Evolutionary conservation across 2,329 filamentous ascomycete genomes (phyloP).

Genomic region (Parasarocladium wereldwijsianum): DNA sequence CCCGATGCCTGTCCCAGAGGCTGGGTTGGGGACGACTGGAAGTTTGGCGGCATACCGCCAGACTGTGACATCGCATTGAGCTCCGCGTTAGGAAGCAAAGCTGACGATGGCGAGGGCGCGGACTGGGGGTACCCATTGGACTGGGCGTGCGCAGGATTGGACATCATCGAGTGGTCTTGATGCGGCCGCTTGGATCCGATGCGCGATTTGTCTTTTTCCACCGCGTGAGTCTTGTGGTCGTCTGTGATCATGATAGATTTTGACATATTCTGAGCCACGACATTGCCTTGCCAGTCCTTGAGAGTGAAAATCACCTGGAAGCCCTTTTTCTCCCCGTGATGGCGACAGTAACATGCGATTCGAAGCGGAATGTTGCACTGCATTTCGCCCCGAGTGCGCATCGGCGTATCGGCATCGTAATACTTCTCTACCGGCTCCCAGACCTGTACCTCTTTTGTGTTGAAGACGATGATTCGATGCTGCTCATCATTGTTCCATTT

Average conservation of each 20-base stretch:
- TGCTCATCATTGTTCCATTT: constrained; percentile 70
- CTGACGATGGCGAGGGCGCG: too few relatives aligned
- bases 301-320: constrained; percentile 92
- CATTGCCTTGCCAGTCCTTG: constrained; percentile 61
- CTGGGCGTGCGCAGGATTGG: too few relatives aligned
- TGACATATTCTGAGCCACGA: constrained; percentile 74
- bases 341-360: constrained; percentile 92
- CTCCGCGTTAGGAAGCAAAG: too few relatives aligned
- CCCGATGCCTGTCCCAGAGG: neutral
- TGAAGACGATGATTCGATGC: constrained; percentile 78
- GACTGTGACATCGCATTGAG: constrained; percentile 1
- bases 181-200: constrained; percentile 3
- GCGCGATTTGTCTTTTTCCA: constrained; percentile 2
- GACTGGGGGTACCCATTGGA: too few relatives aligned
- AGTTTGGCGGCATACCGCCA: neutral
- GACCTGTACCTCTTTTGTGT: constrained; percentile 74
- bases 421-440: constrained; percentile 40
- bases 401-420: constrained; percentile 31
- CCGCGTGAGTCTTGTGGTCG: constrained; percentile 78
- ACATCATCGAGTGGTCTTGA: too few relatives aligned
- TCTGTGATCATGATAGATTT: constrained; percentile 94
- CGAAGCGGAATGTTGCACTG: constrained; percentile 53
- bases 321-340: constrained; percentile 85
- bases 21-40: constrained; percentile 17
- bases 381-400: constrained; percentile 38